phyloP scores from a whole-genome alignment of 1,284 basidiomycete species.

The Leucoagaricus sp. region DNA sequence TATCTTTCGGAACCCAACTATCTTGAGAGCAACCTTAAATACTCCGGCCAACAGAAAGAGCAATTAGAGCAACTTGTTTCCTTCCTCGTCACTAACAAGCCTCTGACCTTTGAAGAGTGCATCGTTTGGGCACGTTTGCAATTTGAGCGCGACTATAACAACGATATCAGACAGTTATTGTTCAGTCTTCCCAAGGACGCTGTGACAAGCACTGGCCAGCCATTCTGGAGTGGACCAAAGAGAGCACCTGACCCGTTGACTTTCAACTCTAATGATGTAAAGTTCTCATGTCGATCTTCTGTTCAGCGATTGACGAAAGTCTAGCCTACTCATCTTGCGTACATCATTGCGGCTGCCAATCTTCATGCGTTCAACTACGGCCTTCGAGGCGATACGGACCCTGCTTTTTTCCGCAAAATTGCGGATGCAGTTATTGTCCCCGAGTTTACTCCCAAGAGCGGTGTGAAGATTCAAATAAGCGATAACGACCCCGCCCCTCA shows the following conservation, averaged over 20 bases:
- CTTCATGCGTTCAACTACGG: conserved; percentile 99
- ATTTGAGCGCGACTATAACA: conserved; percentile 95
- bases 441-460: conserved; percentile 91
- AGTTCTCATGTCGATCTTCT: conserved; percentile 29
- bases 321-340: conserved; percentile 86
- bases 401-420: conserved; percentile 80
- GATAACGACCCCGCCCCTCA: conserved; percentile 88
- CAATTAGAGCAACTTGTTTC: conserved; percentile 91
- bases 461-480: conserved; percentile 93
- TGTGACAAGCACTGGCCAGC: conserved; percentile 86
- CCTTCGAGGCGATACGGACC: conserved; percentile 87
- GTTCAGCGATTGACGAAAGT: conserved; percentile 15
- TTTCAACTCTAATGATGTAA: conserved; percentile 86
- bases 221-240: conserved; percentile 98
- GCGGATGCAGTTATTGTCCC: conserved; percentile 87
- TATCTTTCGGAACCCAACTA: conserved; percentile 98
- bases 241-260: conserved; percentile 92
- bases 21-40: conserved; percentile 88
- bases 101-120: conserved; percentile 96
- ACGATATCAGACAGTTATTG: conserved; percentile 91
- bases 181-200: conserved; percentile 96
- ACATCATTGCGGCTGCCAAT: conserved; percentile 94
- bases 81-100: conserved; percentile 91
- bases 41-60: conserved; percentile 87
- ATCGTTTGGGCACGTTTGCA: conserved; percentile 96